phyloP scores from a whole-genome alignment of 495 filamentous ascomycete genomes.

The Neurospora hispaniola region DNA sequence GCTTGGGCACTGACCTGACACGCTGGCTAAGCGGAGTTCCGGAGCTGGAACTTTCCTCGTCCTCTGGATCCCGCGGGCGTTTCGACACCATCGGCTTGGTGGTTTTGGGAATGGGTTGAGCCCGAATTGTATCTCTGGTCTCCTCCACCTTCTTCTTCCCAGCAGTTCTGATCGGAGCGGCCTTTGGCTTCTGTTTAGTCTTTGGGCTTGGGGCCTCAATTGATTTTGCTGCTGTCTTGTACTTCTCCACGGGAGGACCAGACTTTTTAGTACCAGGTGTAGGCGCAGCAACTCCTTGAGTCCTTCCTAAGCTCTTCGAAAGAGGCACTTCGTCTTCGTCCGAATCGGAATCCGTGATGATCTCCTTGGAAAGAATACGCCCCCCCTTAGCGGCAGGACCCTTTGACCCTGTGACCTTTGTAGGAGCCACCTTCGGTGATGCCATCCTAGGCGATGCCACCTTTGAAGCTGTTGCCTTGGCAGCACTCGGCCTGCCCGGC shows the following conservation, averaged over 20 bases:
- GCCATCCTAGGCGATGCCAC: conserved; percentile 13
- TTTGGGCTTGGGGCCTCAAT: conserved; percentile 19
- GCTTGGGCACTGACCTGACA: conserved; percentile 29
- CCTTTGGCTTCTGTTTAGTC: conserved; percentile 11
- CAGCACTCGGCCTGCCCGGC: conserved; percentile 7
- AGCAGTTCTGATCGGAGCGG: conserved; percentile 3
- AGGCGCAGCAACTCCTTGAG: conserved; percentile 17
- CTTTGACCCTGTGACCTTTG: conserved; percentile 18
- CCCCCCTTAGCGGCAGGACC: conserved; percentile 10
- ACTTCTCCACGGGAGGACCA: conserved; percentile 23
- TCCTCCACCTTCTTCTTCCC: conserved; percentile 16
- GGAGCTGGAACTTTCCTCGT: conserved; percentile 42
- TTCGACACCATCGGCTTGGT: conserved; percentile 16
- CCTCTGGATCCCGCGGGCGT: conserved; percentile 31
- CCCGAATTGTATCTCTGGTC: conserved; percentile 21
- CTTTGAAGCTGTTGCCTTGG: conserved; percentile 5
- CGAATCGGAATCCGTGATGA: conserved; percentile 66
- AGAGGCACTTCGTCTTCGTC: conserved; percentile 42
- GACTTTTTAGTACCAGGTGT: conserved; percentile 19
- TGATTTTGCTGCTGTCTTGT: conserved; percentile 17
- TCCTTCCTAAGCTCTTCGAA: conserved; percentile 26
- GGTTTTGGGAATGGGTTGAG: conserved; percentile 22
- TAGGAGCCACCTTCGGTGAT: conserved; percentile 23
- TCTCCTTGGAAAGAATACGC: conserved; percentile 49
- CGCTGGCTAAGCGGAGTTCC: conserved; percentile 40